Conservation (phyloP, 2,329 filamentous ascomycete species). For the Botrytis sinoallii region DNA sequence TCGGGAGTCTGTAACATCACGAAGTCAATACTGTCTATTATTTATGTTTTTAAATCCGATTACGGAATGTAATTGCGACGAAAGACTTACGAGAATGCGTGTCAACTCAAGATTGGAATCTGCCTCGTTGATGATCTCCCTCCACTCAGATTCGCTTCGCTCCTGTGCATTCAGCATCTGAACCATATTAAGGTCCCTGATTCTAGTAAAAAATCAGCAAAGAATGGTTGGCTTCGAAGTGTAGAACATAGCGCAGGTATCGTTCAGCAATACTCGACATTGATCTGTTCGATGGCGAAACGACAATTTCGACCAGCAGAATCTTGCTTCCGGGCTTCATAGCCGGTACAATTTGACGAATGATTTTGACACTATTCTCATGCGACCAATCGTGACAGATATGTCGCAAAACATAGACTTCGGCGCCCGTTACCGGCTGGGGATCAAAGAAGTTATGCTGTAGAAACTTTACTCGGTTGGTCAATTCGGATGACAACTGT, state of each 20-base stretch:
- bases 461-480: not conserved
- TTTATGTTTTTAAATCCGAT: not conserved
- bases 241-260: not conserved
- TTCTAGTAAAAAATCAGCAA: not conserved
- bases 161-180: conserved; percentile 16
- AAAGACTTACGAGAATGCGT: not conserved
- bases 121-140: not conserved
- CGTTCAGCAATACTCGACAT: conserved; percentile 1
- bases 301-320: conserved; percentile 16
- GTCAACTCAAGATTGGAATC: not conserved
- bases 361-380: conserved; percentile 18
- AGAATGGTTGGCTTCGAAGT: not conserved
- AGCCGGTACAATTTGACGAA: conserved; percentile 26
- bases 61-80: not conserved
- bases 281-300: not conserved
- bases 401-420: conserved; percentile 33
- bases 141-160: conserved; percentile 9
- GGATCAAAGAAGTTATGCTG: conserved; percentile 4
- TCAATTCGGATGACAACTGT: conserved; percentile 40
- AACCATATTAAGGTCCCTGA: conserved; percentile 12
- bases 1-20: not conserved
- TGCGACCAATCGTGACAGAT: conserved; percentile 38
- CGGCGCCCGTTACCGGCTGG: conserved; percentile 41
- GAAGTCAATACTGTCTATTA: not conserved
- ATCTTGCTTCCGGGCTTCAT: conserved; percentile 28